Evolutionary conservation across 495 filamentous ascomycete genomes (phyloP).

Genomic region (Penicillium alfredii): DNA sequence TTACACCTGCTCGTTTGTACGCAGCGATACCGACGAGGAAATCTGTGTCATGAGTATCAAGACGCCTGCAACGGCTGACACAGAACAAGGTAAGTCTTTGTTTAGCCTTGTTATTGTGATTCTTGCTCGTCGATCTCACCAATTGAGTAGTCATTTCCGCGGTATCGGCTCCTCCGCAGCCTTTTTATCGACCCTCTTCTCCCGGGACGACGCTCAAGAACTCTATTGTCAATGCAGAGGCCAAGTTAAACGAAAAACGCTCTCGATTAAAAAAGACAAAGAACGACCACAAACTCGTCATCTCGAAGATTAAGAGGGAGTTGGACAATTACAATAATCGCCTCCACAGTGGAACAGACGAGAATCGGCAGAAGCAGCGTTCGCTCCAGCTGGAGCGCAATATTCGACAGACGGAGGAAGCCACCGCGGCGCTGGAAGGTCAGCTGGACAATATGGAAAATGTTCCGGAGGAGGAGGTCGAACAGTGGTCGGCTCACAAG

Average conservation of each 20-base stretch:
- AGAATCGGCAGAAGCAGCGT: constrained; percentile 77
- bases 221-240: constrained; percentile 74
- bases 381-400: constrained; percentile 70
- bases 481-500: constrained; percentile 56
- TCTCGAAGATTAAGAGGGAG: constrained; percentile 69
- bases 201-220: constrained; percentile 84
- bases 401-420: constrained; percentile 78
- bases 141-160: constrained; percentile 32
- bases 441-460: constrained; percentile 63
- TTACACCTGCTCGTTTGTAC: constrained; percentile 80
- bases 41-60: constrained; percentile 75
- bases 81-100: constrained; percentile 51
- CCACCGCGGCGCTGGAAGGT: constrained; percentile 51
- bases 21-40: constrained; percentile 62
- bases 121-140: constrained; percentile 5
- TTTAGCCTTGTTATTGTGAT: background rate
- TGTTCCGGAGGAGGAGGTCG: constrained; percentile 61
- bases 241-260: constrained; percentile 70
- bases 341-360: constrained; percentile 66
- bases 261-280: constrained; percentile 66
- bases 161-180: constrained; percentile 43
- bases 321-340: constrained; percentile 67
- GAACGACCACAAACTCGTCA: constrained; percentile 70
- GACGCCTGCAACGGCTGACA: constrained; percentile 64
- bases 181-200: constrained; percentile 71